Evolutionary conservation across 306 rosid species (phyloP), one percentile per base, ranked within the genome.

Genomic region (Prunus kanzakura): DNA sequence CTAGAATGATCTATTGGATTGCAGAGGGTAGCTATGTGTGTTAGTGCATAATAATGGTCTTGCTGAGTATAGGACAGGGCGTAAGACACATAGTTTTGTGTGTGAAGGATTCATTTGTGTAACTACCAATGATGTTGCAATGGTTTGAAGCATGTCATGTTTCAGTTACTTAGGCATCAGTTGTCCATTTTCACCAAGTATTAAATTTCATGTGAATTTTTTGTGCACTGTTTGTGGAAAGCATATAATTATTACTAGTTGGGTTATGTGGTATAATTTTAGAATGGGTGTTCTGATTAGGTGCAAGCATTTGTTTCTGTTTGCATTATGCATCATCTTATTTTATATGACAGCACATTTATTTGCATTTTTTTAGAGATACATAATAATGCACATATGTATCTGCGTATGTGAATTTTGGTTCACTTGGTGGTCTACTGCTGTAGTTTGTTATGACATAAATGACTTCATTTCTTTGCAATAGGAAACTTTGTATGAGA

Each of bases 401-500:
- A 19, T 41, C 62, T 30, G 19, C 18, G 45, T 27, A 18, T 51
- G 51, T 49, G 58, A 27, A 51, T 49, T 49, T 69, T n/a, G 57
- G 45, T 52, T 69, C 55, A 47, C 60, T 68, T 25, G 52, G 55
- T 18, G 35, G 55, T 30, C 19, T 46, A 62, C 15, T 62, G n/a
- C 7, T 18, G 11, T 62, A 6, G 15, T 11, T 62, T 47, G 43
- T 69, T 81, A 61, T 64, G 63, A 35, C 45, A 30, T 47, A 41
- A 60, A 23, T 69, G 38, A 54, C 69, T 58, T 83, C 6, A n/a
- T 69, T 82, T 73, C 74, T 79, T 60, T 73, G 73, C 29, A 66
- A 79, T 72, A 96, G 99, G 87, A 96, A 96, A 86, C 96, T 96
- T 82, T 96, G 96, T 56, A 96, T 96, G 98, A 91, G 99, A 82